phyloP scores from a whole-genome alignment of 768 basidiomycete species.

The Lenzites betulinus region DNA sequence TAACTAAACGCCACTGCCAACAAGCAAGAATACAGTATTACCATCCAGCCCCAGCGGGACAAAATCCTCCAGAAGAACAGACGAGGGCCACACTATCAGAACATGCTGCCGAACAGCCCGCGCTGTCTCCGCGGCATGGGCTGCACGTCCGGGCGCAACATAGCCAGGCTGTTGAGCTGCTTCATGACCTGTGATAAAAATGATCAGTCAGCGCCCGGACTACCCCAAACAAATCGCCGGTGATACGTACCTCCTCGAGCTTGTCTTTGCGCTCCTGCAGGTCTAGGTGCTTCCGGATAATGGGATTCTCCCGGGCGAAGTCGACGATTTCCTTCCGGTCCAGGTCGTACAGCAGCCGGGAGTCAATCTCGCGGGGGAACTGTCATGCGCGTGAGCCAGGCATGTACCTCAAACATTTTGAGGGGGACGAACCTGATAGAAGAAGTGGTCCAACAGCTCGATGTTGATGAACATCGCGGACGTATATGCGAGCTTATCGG shows the following conservation, averaged over 20 bases:
- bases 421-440: constrained; percentile 78
- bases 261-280: constrained; percentile 97
- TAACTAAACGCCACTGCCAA: neutral
- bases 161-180: constrained; percentile 89
- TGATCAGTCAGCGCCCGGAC: neutral
- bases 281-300: constrained; percentile 84
- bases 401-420: neutral
- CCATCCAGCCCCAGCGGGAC: neutral
- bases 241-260: constrained; percentile 74
- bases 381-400: constrained; percentile 35
- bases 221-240: neutral
- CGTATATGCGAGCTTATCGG: constrained; percentile 94
- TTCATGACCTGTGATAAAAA: constrained; percentile 74
- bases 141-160: constrained; percentile 81
- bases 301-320: constrained; percentile 95
- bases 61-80: neutral
- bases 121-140: constrained; percentile 72
- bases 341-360: constrained; percentile 89
- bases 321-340: constrained; percentile 85
- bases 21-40: constrained; percentile 8
- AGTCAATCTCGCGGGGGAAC: constrained; percentile 98
- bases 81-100: constrained; percentile 29
- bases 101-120: constrained; percentile 78
- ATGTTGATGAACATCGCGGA: constrained; percentile 99
- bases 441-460: constrained; percentile 96